Base-by-base conservation (phyloP, 148 eudicot species). In the Beta vulgaris region DNA sequence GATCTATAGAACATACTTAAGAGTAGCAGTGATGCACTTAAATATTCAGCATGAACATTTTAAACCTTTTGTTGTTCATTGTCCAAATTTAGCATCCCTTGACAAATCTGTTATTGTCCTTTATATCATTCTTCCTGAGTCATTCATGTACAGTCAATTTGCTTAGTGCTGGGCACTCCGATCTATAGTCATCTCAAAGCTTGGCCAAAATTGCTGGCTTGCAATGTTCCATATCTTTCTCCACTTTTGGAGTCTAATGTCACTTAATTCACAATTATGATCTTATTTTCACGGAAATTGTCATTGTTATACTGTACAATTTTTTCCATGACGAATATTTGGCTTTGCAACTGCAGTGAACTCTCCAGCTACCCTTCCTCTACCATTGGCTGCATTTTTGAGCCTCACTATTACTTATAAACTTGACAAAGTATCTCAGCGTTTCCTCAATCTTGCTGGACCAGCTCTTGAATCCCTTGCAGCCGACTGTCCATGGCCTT, bases 351-450 rank as follows among this genome's bases (percentile, higher is more conserved):
- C 83, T 92, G 97, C 88, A 73, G 87, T 83, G 68, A 87, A 88
- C 77, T 86, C 92, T 69, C 88, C 90, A 34, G 91, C 97, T 23
- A 87, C 96, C 31, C 93, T 95, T 78, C 98, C 97, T 60, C 87
- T 95, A 70, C 98, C 98, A 19, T 71, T 95, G 83, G 98, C 98
- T 34, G 98, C 98, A 73, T 91, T 94, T 74, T 91, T 91, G 67
- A 91, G 98, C 86, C 91, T 94, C 74, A 94, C 98, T 12, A 95
- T 95, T 79, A 95, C 97, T 79, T 95, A 90, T 74, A 95, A 95
- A 76, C 90, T 95, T 2, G 98, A 95, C 76, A 92, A 92, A 78
- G 88, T 88, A 37, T 87, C 97, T 2, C 96, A 95, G 69, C 96
- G 93, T 44, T 89, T 92, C 59, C 98, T 95, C 39, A 85, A 92